Percentiles rank a stretch among this genome's conserved stretches.
phyloP scores from a whole-genome alignment of 108 stramenopile genomes.

The Heterococcus sp. region DNA sequence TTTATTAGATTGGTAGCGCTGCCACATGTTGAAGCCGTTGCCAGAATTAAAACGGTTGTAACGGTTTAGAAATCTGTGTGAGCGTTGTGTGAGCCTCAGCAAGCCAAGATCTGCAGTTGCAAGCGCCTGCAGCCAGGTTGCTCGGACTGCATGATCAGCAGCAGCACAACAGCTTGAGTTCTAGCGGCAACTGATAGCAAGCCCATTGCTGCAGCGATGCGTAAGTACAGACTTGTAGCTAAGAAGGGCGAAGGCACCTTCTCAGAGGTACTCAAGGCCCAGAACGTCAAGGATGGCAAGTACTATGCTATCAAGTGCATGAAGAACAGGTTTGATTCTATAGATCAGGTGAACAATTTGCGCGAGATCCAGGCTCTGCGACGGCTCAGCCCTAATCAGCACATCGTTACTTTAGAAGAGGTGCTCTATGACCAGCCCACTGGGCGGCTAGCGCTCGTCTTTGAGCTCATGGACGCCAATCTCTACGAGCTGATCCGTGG shows the following conservation, averaged over 20 bases:
- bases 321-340: slow-evolving; percentile 73
- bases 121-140: neutral
- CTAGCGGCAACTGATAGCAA: neutral
- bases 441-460: slow-evolving; percentile 77
- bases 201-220: slow-evolving; percentile 49
- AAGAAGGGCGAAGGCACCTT: slow-evolving; percentile 87
- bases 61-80: too few species aligned
- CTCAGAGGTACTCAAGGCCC: slow-evolving; percentile 76
- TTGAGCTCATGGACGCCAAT: slow-evolving; percentile 83
- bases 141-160: neutral
- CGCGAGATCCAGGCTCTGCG: slow-evolving; percentile 79
- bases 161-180: too few species aligned
- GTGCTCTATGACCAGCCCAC: slow-evolving; percentile 78
- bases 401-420: slow-evolving; percentile 76
- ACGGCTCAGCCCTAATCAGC: slow-evolving; percentile 72
- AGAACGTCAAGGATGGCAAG: slow-evolving; percentile 71
- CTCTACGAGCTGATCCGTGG: slow-evolving; percentile 80
- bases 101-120: neutral
- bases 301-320: slow-evolving; percentile 83
- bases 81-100: neutral
- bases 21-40: too few species aligned
- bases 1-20: too few species aligned
- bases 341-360: slow-evolving; percentile 78
- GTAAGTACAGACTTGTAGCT: slow-evolving; percentile 71
- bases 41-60: too few species aligned